These are phyloP conservation scores for Amorphotheca resinae DNA, from an alignment of 495 filamentous ascomycete species.

Conservation along the genomic window DNA sequence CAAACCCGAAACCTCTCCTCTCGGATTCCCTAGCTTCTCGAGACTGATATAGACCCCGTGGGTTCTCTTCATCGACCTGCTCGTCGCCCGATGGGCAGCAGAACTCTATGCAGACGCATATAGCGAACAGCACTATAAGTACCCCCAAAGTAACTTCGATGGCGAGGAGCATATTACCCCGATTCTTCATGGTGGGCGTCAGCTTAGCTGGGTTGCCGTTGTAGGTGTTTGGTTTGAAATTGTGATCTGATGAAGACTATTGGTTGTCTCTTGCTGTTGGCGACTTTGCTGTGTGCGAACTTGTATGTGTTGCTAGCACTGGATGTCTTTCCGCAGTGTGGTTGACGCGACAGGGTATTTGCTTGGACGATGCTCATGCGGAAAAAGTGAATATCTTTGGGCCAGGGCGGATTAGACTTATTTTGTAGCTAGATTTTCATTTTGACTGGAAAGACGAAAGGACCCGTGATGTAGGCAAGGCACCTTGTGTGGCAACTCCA, in stretches of 20 bases:
- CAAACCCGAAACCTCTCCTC: slow-evolving; percentile 1
- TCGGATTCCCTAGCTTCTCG: slow-evolving; percentile 4
- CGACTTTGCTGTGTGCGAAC: slow-evolving; percentile 2
- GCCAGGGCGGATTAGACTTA: slow-evolving; percentile 4
- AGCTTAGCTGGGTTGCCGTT: slow-evolving; percentile 4
- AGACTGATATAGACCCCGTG: slow-evolving; percentile 1
- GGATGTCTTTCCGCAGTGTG: slow-evolving; percentile 1
- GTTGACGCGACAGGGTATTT: slow-evolving; percentile 3
- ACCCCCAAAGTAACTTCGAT: slow-evolving; percentile 1
- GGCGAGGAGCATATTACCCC: background rate
- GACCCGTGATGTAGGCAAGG: no score
- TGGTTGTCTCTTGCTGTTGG: slow-evolving; percentile 7
- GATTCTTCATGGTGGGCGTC: background rate
- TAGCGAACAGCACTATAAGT: slow-evolving; percentile 1
- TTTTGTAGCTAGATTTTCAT: slow-evolving; percentile 6
- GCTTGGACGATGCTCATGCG: slow-evolving; percentile 2
- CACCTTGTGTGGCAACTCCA: no score
- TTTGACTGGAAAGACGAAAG: slow-evolving; percentile 4
- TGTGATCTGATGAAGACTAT: background rate
- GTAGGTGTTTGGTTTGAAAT: slow-evolving; percentile 1
- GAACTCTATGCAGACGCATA: background rate
- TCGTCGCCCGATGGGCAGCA: slow-evolving; percentile 1
- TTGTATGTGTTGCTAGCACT: slow-evolving; percentile 8
- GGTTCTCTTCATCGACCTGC: slow-evolving; percentile 7
- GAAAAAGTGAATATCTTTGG: slow-evolving; percentile 3